Percentiles rank a stretch among this genome's conserved stretches.
phyloP scores from a whole-genome alignment of 2,329 filamentous ascomycete species.

The Claviceps fusiformis region DNA sequence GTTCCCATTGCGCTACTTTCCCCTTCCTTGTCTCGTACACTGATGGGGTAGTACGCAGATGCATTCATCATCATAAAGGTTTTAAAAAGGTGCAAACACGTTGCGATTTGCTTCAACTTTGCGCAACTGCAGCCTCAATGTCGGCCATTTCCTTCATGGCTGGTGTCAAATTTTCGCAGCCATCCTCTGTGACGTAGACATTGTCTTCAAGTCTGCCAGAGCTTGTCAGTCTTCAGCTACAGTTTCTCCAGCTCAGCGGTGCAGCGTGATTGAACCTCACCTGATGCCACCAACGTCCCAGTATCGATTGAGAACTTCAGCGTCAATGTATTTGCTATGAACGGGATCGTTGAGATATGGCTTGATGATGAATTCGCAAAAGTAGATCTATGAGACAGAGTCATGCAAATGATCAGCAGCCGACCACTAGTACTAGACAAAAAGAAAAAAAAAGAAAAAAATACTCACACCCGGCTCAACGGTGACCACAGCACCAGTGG shows the following conservation, averaged over 20 bases:
- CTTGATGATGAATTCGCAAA: slow-evolving; percentile 77
- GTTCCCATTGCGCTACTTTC: background rate
- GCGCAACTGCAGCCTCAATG: slow-evolving; percentile 30
- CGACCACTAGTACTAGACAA: background rate
- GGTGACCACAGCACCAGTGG: slow-evolving; percentile 73
- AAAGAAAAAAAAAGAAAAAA: background rate
- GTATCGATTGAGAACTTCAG: slow-evolving; percentile 58
- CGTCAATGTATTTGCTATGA: slow-evolving; percentile 65
- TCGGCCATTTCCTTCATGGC: slow-evolving; percentile 54
- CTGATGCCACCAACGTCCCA: slow-evolving; percentile 70
- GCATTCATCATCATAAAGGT: too few relatives aligned
- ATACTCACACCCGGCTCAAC: slow-evolving; percentile 75
- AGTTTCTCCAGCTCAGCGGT: background rate
- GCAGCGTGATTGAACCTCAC: slow-evolving; percentile 21
- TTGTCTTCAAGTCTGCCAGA: slow-evolving; percentile 49
- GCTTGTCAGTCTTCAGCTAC: background rate
- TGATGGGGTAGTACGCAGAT: too few relatives aligned
- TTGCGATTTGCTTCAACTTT: background rate
- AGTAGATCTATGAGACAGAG: slow-evolving; percentile 54
- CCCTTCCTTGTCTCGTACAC: too few relatives aligned
- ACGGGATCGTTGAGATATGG: slow-evolving; percentile 62
- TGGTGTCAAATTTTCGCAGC: slow-evolving; percentile 60
- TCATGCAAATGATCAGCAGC: slow-evolving; percentile 3
- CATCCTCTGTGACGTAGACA: slow-evolving; percentile 54
- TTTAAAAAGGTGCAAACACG: background rate